phyloP scores from a whole-genome alignment of 345 rosid genomes.

The Clarkia xantiana region DNA sequence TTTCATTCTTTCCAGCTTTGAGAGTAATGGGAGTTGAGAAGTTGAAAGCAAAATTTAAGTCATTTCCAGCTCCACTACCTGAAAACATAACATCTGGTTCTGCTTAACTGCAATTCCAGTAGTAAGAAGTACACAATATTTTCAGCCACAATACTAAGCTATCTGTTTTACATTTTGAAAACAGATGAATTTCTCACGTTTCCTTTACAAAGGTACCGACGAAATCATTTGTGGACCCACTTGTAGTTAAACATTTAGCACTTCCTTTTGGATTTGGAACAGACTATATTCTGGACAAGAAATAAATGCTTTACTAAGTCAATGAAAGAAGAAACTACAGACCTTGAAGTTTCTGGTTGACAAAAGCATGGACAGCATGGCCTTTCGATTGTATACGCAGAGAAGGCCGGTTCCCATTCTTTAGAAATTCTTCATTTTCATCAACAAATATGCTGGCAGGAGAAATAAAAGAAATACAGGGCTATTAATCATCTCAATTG shows the following conservation, averaged over 20 bases:
- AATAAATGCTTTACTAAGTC: not conserved
- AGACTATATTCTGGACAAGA: not conserved
- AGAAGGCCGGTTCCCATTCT: constrained; percentile 39
- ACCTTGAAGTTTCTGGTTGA: constrained; percentile 67
- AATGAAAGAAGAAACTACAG: not conserved
- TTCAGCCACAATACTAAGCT: too few species aligned
- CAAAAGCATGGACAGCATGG: constrained; percentile 77
- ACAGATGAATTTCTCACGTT: too few species aligned
- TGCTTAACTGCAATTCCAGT: too few species aligned
- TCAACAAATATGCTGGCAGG: constrained; percentile 41
- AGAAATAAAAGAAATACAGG: constrained; percentile 1
- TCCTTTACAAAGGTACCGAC: too few species aligned
- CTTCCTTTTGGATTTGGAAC: too few species aligned
- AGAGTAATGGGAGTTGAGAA: constrained; percentile 48
- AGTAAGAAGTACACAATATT: too few species aligned
- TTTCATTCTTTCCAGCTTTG: constrained; percentile 60
- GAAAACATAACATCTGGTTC: constrained; percentile 5
- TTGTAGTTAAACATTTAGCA: too few species aligned
- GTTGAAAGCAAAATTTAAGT: constrained; percentile 43
- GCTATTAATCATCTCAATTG: not conserved
- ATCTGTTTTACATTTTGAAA: too few species aligned
- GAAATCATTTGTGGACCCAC: too few species aligned
- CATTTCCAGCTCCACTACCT: constrained; percentile 77
- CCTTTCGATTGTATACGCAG: constrained; percentile 80
- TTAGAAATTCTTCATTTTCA: constrained; percentile 43